Conservation (phyloP, 768 basidiomycete genomes). For the Royoungia palumana region DNA sequence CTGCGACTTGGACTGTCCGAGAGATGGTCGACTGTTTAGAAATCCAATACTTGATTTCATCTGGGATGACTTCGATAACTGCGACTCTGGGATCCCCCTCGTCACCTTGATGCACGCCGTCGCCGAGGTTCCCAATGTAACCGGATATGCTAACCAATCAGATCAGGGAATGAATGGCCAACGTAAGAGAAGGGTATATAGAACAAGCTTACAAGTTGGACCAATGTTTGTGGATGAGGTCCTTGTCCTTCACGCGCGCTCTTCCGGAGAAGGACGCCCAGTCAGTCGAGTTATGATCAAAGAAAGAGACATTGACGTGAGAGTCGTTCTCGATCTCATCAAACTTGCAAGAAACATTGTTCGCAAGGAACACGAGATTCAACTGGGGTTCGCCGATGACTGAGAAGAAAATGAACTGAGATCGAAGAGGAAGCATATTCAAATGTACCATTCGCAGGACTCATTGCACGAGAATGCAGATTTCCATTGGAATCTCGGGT, state of each 20-base stretch:
- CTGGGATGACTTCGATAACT: constrained; percentile 73
- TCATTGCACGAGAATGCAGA: constrained; percentile 82
- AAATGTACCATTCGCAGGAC: constrained; percentile 58
- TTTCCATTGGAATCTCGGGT: constrained; percentile 64
- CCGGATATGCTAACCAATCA: constrained; percentile 47
- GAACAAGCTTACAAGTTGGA: constrained; percentile 41
- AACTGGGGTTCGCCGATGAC: constrained; percentile 46
- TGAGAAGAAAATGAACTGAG: constrained; percentile 17
- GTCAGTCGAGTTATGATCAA: constrained; percentile 61
- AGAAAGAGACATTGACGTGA: constrained; percentile 80
- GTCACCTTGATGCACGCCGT: constrained; percentile 82
- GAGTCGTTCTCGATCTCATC: constrained; percentile 73
- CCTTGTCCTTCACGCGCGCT: constrained; percentile 64
- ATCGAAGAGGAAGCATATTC: neutral
- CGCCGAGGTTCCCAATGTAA: constrained; percentile 86
- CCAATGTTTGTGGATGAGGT: constrained; percentile 65
- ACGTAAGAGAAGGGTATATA: neutral
- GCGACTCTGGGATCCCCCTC: constrained; percentile 75
- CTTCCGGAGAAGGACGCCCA: constrained; percentile 81
- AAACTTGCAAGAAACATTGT: constrained; percentile 69
- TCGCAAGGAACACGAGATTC: constrained; percentile 67
- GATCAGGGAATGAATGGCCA: neutral
- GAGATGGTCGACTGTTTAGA: constrained; percentile 57
- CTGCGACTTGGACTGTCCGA: constrained; percentile 57
- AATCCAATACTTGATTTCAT: constrained; percentile 81